Percentiles rank a stretch among this genome's conserved stretches.
Conservation (phyloP, 2,329 filamentous ascomycete species). For the Neofusicoccum umdonicola region DNA sequence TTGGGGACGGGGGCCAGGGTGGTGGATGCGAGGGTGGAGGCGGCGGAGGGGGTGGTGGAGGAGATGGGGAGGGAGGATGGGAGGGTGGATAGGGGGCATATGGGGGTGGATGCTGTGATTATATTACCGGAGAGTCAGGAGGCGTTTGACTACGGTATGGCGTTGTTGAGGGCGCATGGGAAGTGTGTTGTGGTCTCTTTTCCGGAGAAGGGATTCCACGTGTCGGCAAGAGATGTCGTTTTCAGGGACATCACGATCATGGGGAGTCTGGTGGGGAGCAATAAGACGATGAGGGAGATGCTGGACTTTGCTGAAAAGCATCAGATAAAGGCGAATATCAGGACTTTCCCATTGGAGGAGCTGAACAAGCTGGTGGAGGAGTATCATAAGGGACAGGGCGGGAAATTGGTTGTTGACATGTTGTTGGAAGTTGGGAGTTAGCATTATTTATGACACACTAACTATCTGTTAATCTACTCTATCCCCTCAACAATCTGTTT, state of each 20-base stretch:
- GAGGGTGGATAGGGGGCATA: too few relatives aligned
- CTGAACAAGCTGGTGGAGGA: conserved; percentile 45
- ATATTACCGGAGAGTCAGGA: conserved; percentile 48
- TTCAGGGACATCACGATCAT: conserved; percentile 45
- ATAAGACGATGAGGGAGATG: conserved; percentile 41
- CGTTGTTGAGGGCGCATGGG: conserved; percentile 44
- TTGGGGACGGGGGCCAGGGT: conserved; percentile 27
- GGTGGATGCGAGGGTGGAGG: conserved; percentile 30
- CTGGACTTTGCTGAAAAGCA: conserved; percentile 39
- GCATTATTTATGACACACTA: too few relatives aligned
- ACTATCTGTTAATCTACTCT: too few relatives aligned
- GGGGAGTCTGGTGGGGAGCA: conserved; percentile 44
- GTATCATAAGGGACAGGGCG: conserved; percentile 45
- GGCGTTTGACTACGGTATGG: conserved; percentile 49
- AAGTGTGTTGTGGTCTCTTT: conserved; percentile 49
- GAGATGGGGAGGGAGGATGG: conserved; percentile 47
- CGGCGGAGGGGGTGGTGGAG: conserved; percentile 34
- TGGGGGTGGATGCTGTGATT: conserved; percentile 29
- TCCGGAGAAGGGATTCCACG: conserved; percentile 43
- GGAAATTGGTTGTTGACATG: conserved; percentile 47
- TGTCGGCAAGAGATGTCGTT: conserved; percentile 44
- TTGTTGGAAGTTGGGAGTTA: conserved; percentile 20
- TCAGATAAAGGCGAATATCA: conserved; percentile 34
- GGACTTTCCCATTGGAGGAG: conserved; percentile 32
- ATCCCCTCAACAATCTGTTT: too few relatives aligned